These are phyloP conservation scores for Podila verticillata DNA, from an alignment of 192 early-diverging fungal genomes.

Conservation along the genomic window DNA sequence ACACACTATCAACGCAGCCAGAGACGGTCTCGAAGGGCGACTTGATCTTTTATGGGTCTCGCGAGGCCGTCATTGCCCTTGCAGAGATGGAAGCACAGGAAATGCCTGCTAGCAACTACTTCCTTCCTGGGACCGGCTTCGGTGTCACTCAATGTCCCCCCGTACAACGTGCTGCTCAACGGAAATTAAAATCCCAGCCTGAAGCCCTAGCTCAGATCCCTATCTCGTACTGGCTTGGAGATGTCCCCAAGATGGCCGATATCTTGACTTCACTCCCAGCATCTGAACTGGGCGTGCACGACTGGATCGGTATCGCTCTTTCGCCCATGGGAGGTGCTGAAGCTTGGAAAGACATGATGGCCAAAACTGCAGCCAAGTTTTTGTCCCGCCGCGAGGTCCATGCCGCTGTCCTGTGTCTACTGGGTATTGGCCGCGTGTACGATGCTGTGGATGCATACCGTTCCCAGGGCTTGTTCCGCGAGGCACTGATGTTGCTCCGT, in stretches of 20 bases:
- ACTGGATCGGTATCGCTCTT: conserved; percentile 61
- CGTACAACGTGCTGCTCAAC: too few species aligned
- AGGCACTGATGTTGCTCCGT: conserved; percentile 39
- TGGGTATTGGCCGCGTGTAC: conserved; percentile 52
- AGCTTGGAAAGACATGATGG: conserved; percentile 56
- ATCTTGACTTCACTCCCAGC: conserved; percentile 13
- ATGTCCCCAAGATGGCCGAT: conserved; percentile 33
- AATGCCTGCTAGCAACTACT: conserved; percentile 11
- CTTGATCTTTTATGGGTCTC: conserved; percentile 42
- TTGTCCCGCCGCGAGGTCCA: conserved; percentile 40
- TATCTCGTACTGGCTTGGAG: conserved; percentile 36
- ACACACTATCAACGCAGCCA: not conserved
- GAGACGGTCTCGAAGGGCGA: conserved; percentile 13
- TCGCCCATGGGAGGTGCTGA: conserved; percentile 60
- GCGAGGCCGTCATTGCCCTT: conserved; percentile 32
- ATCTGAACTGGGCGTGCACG: conserved; percentile 38
- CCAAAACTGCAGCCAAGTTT: conserved; percentile 52
- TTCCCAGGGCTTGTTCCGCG: conserved; percentile 50
- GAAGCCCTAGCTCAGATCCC: conserved; percentile 26
- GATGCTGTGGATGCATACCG: conserved; percentile 57
- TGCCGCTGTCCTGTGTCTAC: conserved; percentile 52
- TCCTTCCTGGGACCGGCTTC: conserved; percentile 20
- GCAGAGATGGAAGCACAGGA: conserved; percentile 40
- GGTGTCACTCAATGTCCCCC: conserved; percentile 10
- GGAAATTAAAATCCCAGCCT: not conserved